Evolutionary conservation across 352 stramenopile species (phyloP), one percentile per base, ranked within the genome.

Genomic region (Thraustotheca clavata): DNA sequence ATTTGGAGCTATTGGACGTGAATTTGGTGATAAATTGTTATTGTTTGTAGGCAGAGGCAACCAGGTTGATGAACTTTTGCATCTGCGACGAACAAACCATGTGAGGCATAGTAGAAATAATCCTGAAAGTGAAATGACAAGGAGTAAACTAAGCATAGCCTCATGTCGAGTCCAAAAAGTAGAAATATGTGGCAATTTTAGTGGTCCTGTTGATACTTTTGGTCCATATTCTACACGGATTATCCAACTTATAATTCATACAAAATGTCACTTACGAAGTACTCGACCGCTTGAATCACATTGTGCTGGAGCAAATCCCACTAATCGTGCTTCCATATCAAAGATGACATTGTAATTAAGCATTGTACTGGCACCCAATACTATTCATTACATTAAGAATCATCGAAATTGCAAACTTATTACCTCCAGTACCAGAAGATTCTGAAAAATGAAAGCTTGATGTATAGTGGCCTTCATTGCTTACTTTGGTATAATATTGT

Each of bases 321-420:
- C 59, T n/a, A 81, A 79, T 5, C 84, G 76, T 62, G 77, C 79
- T 50, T 90, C 83, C 34, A 69, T 67, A 66, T 94, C 85, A 60
- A 94, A 94, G 20, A 94, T 85, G n/a, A 92, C 83, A 27, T 94
- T 76, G 36, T 86, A 86, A 2, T 85, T 85, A 26, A 91, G 49
- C 85, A 94, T 92, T 4, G 72, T 76, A 49, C 80, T 91, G 0
- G 83, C 81, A 18, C 85, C 85, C 34, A 94, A 69, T 18, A 94
- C 85, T 91, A 39, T 12, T 26, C 20, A 36, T 22, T 14, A 49
- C 27, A 31, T 36, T n/a, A n/a, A 33, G 29, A 48, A 26, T 0
- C n/a, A 20, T 3, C 8, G 14, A 12, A 9, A 63, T 20, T 16
- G n/a, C 14, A 49, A 14, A 43, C 22, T 67, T 27, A n/a, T 18